Percentiles rank a stretch among this genome's conserved stretches.
Evolutionary conservation across 345 rosid genomes (phyloP).

Genomic region (Brassica rapa): DNA sequence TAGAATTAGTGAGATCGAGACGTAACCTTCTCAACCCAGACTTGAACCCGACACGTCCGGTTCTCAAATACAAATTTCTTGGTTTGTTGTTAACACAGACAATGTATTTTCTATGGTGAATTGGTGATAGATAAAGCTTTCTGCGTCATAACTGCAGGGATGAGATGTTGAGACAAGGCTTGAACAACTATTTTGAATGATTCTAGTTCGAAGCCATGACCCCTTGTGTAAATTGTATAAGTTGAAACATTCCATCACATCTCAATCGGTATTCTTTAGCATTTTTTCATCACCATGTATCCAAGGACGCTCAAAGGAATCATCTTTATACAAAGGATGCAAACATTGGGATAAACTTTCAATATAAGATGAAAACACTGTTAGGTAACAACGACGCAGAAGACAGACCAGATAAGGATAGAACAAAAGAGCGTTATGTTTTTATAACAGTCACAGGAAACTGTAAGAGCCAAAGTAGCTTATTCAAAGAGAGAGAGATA

Average conservation of each 20-base stretch:
- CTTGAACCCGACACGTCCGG: not conserved
- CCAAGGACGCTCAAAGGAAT: not conserved
- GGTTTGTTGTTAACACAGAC: conserved; percentile 17
- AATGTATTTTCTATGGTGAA: conserved; percentile 7
- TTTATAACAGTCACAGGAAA: conserved; percentile 33
- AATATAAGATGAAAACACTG: conserved; percentile 21
- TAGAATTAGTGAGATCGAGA: not conserved
- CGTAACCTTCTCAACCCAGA: not conserved
- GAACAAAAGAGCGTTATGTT: conserved; percentile 39
- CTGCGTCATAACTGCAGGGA: conserved; percentile 34
- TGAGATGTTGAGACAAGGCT: conserved; percentile 67
- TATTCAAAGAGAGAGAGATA: conserved; percentile 19
- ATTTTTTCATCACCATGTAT: conserved; percentile 7
- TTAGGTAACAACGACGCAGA: conserved; percentile 16
- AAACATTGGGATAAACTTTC: conserved; percentile 21
- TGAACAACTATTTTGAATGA: conserved; percentile 13
- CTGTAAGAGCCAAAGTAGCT: conserved; percentile 23
- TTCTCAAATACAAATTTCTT: conserved; percentile 18
- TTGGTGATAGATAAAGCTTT: not conserved
- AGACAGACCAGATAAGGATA: conserved; percentile 33
- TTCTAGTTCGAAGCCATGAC: not conserved
- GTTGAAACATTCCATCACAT: conserved; percentile 12
- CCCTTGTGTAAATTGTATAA: not conserved
- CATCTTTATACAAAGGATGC: conserved; percentile 20
- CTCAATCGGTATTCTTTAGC: not conserved